Conservation (phyloP, 2,329 filamentous ascomycete species). For the Colletotrichum phormii region DNA sequence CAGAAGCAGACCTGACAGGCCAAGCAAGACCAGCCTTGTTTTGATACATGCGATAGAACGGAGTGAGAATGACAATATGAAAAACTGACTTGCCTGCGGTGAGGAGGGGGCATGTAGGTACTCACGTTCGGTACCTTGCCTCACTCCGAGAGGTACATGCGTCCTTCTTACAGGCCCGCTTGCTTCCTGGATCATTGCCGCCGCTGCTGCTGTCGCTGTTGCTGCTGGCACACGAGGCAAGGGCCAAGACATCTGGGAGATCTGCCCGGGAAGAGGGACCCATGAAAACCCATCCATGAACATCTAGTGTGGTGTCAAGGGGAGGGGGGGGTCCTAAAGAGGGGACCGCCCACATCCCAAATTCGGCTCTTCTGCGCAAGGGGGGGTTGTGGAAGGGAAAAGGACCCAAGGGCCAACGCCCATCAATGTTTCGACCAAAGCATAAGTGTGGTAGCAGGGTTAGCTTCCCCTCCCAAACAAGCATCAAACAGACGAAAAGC, state of each 20-base stretch:
- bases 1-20: not conserved
- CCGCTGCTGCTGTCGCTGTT: constrained; percentile 9
- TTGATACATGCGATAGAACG: constrained; percentile 10
- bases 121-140: not conserved
- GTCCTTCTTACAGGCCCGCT: constrained; percentile 6
- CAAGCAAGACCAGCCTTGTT: constrained; percentile 14
- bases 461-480: constrained; percentile 52
- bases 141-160: constrained; percentile 4
- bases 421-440: constrained; percentile 51
- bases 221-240: constrained; percentile 24
- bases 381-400: constrained; percentile 8
- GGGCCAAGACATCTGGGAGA: constrained; percentile 36
- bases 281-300: constrained; percentile 16
- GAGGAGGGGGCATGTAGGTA: not conserved
- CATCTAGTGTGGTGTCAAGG: constrained; percentile 19
- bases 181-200: constrained; percentile 6
- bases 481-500: constrained; percentile 54
- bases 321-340: constrained; percentile 11
- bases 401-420: constrained; percentile 34
- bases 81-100: constrained; percentile 10
- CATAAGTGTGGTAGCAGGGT: constrained; percentile 47
- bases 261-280: constrained; percentile 35
- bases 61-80: not conserved
- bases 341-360: constrained; percentile 35
- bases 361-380: constrained; percentile 29